Conservation (phyloP, 2,329 filamentous ascomycete species). For the Cadophora luteo-olivacea region DNA sequence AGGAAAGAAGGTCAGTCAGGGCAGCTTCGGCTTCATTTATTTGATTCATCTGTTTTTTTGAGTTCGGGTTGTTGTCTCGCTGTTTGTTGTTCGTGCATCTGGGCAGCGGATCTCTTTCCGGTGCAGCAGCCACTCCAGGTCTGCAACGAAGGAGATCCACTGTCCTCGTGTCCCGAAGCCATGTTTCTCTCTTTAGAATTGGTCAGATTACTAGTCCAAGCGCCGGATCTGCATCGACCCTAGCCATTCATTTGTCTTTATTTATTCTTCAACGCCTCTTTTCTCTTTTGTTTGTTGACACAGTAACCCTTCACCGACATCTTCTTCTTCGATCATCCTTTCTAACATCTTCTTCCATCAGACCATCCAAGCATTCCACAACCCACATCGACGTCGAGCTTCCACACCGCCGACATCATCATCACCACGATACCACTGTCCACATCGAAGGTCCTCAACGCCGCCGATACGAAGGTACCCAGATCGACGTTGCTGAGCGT, state of each 20-base stretch:
- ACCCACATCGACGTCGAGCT: slow-evolving; percentile 49
- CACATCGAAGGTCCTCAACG: slow-evolving; percentile 38
- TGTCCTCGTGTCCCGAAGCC: slow-evolving; percentile 16
- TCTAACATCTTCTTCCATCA: slow-evolving; percentile 39
- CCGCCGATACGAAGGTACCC: slow-evolving; percentile 39
- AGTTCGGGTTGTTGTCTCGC: slow-evolving; percentile 13
- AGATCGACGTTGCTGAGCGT: slow-evolving; percentile 69
- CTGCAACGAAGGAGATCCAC: slow-evolving; percentile 19
- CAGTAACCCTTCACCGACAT: slow-evolving; percentile 48
- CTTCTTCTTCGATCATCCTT: slow-evolving; percentile 31
- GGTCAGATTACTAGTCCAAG: slow-evolving; percentile 32
- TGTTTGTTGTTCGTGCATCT: slow-evolving; percentile 20
- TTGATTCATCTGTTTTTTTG: slow-evolving; percentile 12
- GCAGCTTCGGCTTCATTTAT: background rate
- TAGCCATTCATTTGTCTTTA: slow-evolving; percentile 13
- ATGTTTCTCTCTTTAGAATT: slow-evolving; percentile 14
- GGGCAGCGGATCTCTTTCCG: slow-evolving; percentile 12
- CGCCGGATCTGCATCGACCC: slow-evolving; percentile 24
- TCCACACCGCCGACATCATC: slow-evolving; percentile 44
- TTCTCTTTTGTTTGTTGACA: slow-evolving; percentile 45
- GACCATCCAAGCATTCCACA: slow-evolving; percentile 49
- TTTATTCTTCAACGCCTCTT: slow-evolving; percentile 28
- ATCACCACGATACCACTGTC: slow-evolving; percentile 35
- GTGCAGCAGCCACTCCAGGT: slow-evolving; percentile 20
- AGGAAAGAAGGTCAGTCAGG: slow-evolving; percentile 60